phyloP scores from a whole-genome alignment of 1,139 yeast genomes.

The Candida dubliniensis region DNA sequence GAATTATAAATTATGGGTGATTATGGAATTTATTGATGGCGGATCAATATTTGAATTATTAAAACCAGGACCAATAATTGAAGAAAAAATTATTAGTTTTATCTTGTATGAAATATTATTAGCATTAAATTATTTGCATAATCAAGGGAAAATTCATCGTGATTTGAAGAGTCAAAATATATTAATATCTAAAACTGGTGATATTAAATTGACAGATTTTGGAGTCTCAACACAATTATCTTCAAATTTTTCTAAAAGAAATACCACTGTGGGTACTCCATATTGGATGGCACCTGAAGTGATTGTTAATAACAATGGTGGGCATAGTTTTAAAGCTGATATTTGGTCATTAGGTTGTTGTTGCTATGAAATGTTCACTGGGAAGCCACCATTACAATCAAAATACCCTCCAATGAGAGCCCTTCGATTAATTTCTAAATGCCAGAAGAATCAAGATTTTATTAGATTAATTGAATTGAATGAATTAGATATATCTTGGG shows the following conservation, averaged over 20 bases:
- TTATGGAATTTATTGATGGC: slow-evolving; percentile 83
- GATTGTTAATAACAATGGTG: slow-evolving; percentile 69
- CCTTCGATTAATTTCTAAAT: slow-evolving; percentile 47
- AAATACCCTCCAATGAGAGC: slow-evolving; percentile 80
- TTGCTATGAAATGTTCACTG: slow-evolving; percentile 77
- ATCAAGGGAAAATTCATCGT: slow-evolving; percentile 79
- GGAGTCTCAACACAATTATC: slow-evolving; percentile 92
- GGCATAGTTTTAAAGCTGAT: slow-evolving; percentile 87
- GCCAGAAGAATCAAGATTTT: slow-evolving; percentile 35
- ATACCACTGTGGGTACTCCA: slow-evolving; percentile 97
- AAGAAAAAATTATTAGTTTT: slow-evolving; percentile 53
- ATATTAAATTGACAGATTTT: slow-evolving; percentile 92
- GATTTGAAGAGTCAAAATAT: slow-evolving; percentile 88
- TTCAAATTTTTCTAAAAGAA: slow-evolving; percentile 70
- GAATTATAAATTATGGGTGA: slow-evolving; percentile 80
- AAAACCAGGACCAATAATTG: slow-evolving; percentile 56
- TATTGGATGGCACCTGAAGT: slow-evolving; percentile 99
- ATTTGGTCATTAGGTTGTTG: slow-evolving; percentile 96
- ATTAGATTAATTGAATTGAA: slow-evolving; percentile 30
- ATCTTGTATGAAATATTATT: slow-evolving; percentile 57
- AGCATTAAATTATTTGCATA: slow-evolving; percentile 72
- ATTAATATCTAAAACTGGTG: slow-evolving; percentile 63
- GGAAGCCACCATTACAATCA: slow-evolving; percentile 78
- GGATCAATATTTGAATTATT: slow-evolving; percentile 75
- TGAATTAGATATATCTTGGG: slow-evolving; percentile 22